Percentiles rank a stretch among this genome's conserved stretches.
These are phyloP conservation scores for Drechslerella dactyloides DNA, from an alignment of 2,329 filamentous ascomycete genomes.

Conservation along the genomic window DNA sequence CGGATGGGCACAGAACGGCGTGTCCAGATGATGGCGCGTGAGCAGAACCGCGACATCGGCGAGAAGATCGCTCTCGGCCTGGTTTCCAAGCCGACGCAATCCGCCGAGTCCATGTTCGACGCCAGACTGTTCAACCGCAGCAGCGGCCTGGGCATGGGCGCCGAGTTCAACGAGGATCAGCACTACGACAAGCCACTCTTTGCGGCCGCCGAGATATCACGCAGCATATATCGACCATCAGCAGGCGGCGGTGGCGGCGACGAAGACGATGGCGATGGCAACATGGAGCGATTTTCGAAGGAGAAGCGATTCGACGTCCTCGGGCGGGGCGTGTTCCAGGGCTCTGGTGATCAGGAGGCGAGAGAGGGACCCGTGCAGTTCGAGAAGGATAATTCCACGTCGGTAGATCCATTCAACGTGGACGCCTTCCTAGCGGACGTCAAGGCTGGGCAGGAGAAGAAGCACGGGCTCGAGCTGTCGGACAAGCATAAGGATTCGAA, in stretches of 20 bases:
- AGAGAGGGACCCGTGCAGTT: constrained; percentile 94
- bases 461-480: constrained; percentile 74
- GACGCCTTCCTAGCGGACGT: constrained; percentile 89
- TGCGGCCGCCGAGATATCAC: constrained; percentile 91
- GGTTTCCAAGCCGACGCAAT: constrained; percentile 85
- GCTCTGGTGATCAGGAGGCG: constrained; percentile 79
- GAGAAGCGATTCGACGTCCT: constrained; percentile 84
- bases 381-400: constrained; percentile 64
- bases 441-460: constrained; percentile 71
- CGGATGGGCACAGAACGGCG: constrained; percentile 93
- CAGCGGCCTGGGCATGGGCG: constrained; percentile 75
- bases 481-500: constrained; percentile 59
- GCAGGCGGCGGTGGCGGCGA: constrained; percentile 73
- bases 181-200: constrained; percentile 97
- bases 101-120: constrained; percentile 94
- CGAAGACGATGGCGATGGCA: constrained; percentile 80
- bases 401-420: constrained; percentile 86
- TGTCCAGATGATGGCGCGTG: constrained; percentile 88
- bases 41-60: constrained; percentile 95
- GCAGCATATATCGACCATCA: constrained; percentile 88
- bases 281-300: constrained; percentile 88
- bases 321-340: constrained; percentile 89
- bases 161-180: constrained; percentile 95
- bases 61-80: constrained; percentile 95
- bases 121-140: constrained; percentile 92